Evolutionary conservation across 257 asterid species (phyloP).

Genomic region (Penstemon barbatus): DNA sequence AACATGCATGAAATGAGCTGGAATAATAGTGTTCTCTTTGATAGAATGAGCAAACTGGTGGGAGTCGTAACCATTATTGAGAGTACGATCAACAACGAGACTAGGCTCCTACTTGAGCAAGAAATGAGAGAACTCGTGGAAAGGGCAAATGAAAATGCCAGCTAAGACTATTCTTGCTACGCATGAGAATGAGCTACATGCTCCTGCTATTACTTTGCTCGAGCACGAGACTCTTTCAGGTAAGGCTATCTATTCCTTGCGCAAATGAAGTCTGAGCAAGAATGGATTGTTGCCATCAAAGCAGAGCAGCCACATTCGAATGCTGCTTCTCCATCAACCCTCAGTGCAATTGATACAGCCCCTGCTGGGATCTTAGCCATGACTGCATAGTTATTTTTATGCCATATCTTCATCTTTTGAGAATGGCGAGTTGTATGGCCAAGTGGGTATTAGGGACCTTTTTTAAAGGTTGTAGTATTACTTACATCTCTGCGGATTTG

Average conservation of each 20-base stretch:
- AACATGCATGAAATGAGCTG: constrained; percentile 68
- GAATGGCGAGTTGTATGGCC: too few relatives aligned
- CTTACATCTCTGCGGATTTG: too few relatives aligned
- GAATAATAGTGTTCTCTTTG: constrained; percentile 84
- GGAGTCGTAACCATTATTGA: constrained; percentile 74
- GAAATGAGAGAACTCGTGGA: constrained; percentile 67
- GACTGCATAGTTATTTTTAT: too few relatives aligned
- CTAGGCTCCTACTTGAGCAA: constrained; percentile 71
- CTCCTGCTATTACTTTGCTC: constrained; percentile 77
- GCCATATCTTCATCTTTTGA: too few relatives aligned
- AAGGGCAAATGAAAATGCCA: constrained; percentile 65
- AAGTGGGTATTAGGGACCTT: too few relatives aligned
- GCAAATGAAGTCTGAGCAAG: constrained; percentile 41
- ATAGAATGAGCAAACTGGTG: constrained; percentile 77
- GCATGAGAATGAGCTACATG: constrained; percentile 70
- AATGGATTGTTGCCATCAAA: constrained; percentile 36
- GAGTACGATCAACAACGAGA: constrained; percentile 84
- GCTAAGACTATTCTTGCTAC: constrained; percentile 56
- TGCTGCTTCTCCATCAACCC: constrained; percentile 49
- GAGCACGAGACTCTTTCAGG: constrained; percentile 83
- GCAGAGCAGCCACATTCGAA: constrained; percentile 41
- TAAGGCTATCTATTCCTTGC: constrained; percentile 59
- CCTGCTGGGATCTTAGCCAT: constrained; percentile 55
- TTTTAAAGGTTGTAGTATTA: too few relatives aligned
- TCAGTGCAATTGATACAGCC: constrained; percentile 55